Base-by-base conservation (phyloP, 192 early-diverging fungal species). In the Diversispora epigaea region DNA sequence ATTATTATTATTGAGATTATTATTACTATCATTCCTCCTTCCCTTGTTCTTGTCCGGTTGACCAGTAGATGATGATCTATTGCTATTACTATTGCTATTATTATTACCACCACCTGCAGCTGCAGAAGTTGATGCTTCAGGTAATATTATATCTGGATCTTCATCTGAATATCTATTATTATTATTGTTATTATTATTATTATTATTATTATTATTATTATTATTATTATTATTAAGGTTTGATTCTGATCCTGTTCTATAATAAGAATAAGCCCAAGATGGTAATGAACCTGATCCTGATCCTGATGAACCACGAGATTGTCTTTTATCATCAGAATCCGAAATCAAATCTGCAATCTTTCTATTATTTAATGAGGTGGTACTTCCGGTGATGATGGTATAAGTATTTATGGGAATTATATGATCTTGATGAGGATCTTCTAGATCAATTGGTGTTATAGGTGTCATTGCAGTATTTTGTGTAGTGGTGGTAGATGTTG, bases 201-300 rank as follows among this genome's bases (percentile, higher is more conserved):
- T 25, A 43, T 14, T 57, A 43, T 32, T 1, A 32, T 32, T 32
- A 32, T 32, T 1, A 32, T 32, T 32, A 32, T 32, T 32, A 10
- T 45, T 44, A 6, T 40, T 45, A 9, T 47, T 60, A 32, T 60
- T 25, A 43, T 6, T 57, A 43, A 19, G n/a, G n/a, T n/a, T 44
- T 11, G 25, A 1, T 32, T 63, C 63, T 8, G 21, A 63, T 22
- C 17, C 46, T 8, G 25, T 9, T 19, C 46, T 10, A 65, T 75
- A 75, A 75, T 62, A 75, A 25, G 7, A 8, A 44, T 63, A 75
- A 62, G 62, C 15, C 73, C 73, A 75, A 1, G 61, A 63, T n/a
- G 73, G 73, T 22, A 15, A 75, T 43, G 39, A 39, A 32, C 41
- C 39, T 65, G 62, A 64, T 12, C 41, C 62, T 65, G 71, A 71